Percentiles rank a stretch among this genome's conserved stretches.
phyloP scores from a whole-genome alignment of 108 stramenopile genomes.

The Discostella stelligeroides region DNA sequence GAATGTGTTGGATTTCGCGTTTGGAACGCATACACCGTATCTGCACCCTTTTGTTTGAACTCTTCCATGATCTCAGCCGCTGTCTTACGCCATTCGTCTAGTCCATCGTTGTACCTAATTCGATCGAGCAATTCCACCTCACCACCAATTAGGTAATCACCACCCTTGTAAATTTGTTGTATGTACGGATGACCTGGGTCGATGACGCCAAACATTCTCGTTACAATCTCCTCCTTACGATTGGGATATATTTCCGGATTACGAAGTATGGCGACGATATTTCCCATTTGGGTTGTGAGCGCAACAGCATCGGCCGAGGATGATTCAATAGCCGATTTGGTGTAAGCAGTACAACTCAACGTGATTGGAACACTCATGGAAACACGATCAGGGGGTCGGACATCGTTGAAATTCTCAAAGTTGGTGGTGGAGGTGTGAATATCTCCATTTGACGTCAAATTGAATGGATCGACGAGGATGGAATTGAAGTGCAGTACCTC shows the following conservation, averaged over 20 bases:
- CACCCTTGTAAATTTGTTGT: constrained; percentile 90
- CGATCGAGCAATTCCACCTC: constrained; percentile 95
- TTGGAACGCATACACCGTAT: constrained; percentile 98
- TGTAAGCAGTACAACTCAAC: constrained; percentile 85
- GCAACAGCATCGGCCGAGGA: constrained; percentile 83
- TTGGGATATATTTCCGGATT: constrained; percentile 95
- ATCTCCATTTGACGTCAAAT: constrained; percentile 83
- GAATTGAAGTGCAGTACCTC: constrained; percentile 97
- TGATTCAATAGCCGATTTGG: constrained; percentile 85
- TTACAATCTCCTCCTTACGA: constrained; percentile 97
- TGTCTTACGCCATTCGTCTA: constrained; percentile 97
- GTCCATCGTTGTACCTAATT: constrained; percentile 97
- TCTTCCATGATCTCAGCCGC: constrained; percentile 88
- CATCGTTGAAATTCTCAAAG: constrained; percentile 74
- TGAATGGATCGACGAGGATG: constrained; percentile 95
- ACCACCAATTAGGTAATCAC: constrained; percentile 95
- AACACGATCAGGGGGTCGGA: constrained; percentile 81
- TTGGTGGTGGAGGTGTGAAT: constrained; percentile 80
- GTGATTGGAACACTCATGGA: constrained; percentile 96
- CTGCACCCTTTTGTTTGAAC: constrained; percentile 94
- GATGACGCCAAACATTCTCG: constrained; percentile 96
- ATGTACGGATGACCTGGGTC: constrained; percentile 98
- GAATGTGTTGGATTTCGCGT: constrained; percentile 98
- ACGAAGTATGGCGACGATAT: constrained; percentile 91
- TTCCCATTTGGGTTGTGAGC: constrained; percentile 93